Conservation (phyloP, 129 eudicot genomes). For the Pulicaria dysenterica region DNA sequence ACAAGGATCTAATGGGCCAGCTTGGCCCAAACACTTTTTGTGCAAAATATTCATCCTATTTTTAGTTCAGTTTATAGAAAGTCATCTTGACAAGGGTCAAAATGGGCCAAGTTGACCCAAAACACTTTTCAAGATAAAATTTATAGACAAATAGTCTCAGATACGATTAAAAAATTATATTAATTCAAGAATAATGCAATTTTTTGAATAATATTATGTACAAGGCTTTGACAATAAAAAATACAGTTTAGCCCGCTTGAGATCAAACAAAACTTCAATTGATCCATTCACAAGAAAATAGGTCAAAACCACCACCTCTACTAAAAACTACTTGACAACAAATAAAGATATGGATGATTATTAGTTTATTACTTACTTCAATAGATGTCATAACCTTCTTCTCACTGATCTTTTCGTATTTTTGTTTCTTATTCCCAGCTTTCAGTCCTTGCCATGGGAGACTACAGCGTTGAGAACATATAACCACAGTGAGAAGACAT, state of each 20-base stretch:
- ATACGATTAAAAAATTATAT: too few relatives aligned
- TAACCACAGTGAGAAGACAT: not conserved
- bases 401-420: slow-evolving; percentile 89
- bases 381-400: slow-evolving; percentile 87
- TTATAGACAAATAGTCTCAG: not conserved
- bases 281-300: too few relatives aligned
- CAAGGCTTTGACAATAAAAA: not conserved
- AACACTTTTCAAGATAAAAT: not conserved
- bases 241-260: not conserved
- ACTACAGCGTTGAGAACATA: slow-evolving; percentile 35
- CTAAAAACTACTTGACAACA: too few relatives aligned
- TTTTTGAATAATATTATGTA: too few relatives aligned
- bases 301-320: too few relatives aligned
- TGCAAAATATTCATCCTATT: not conserved
- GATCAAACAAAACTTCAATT: not conserved
- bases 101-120: not conserved
- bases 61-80: not conserved
- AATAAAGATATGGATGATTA: too few relatives aligned
- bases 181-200: too few relatives aligned
- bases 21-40: not conserved
- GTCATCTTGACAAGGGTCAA: not conserved
- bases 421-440: slow-evolving; percentile 94
- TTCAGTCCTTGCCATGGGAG: slow-evolving; percentile 98
- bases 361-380: slow-evolving; percentile 52
- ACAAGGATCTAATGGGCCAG: not conserved